A percentile compares a stretch with the other conserved stretches of the same genome.
Evolutionary conservation across 1,139 yeast genomes (phyloP).

Genomic region (Scheffersomyces illinoinensis): DNA sequence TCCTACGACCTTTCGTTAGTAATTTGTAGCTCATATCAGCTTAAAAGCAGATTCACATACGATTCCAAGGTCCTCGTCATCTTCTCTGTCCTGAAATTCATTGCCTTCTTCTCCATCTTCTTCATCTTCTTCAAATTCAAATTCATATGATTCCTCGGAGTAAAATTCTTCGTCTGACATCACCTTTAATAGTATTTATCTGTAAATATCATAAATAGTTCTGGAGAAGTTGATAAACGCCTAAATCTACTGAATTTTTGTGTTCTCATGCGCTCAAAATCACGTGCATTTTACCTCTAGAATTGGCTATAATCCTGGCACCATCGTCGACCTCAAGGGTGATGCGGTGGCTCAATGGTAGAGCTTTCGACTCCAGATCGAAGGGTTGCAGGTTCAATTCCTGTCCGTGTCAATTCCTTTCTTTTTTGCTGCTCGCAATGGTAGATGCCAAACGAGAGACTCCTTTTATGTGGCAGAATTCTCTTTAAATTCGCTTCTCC

Average conservation of each 20-base stretch:
- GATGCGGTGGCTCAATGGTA: constrained; percentile 89
- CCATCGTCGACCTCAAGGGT: not conserved
- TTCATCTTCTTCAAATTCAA: constrained; percentile 31
- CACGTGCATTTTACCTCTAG: not conserved
- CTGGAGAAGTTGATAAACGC: not conserved
- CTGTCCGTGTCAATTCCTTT: constrained; percentile 61
- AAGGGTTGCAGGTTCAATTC: constrained; percentile 78
- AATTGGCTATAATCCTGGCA: not conserved
- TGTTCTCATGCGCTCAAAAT: not conserved
- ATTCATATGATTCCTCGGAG: constrained; percentile 66
- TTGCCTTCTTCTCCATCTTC: constrained; percentile 3
- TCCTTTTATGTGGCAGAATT: too few species aligned
- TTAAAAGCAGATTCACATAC: constrained; percentile 10
- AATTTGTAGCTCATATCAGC: not conserved
- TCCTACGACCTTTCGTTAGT: constrained; percentile 38
- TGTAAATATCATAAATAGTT: not conserved
- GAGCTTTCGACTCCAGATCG: constrained; percentile 88
- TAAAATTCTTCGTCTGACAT: constrained; percentile 61
- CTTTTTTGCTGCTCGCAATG: constrained; percentile 2
- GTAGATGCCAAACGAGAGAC: not conserved
- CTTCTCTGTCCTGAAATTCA: constrained; percentile 19
- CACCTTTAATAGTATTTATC: not conserved
- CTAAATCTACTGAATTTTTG: not conserved
- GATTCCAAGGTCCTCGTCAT: constrained; percentile 12
- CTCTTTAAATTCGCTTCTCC: not conserved